Conservation (phyloP, 495 filamentous ascomycete species). For the Aspergillus haitiensis region DNA sequence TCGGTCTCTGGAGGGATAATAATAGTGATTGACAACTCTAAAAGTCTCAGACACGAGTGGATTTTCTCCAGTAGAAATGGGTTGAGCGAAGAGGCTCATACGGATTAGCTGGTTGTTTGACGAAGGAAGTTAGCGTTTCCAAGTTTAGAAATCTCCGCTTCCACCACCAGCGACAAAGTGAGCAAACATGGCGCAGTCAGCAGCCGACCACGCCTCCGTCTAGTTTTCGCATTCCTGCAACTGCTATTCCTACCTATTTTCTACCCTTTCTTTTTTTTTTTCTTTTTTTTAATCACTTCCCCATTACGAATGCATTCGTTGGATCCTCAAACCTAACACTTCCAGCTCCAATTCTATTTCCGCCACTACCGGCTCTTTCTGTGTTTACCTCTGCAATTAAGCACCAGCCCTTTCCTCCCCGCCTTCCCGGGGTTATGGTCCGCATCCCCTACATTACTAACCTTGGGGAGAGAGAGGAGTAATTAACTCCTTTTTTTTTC, state of each 20-base stretch:
- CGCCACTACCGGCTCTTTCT: slow-evolving; percentile 8
- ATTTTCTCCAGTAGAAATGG: slow-evolving; percentile 4
- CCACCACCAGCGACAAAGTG: slow-evolving; percentile 22
- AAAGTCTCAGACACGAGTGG: slow-evolving; percentile 23
- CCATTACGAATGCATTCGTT: slow-evolving; percentile 2
- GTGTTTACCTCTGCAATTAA: slow-evolving; percentile 19
- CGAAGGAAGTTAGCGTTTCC: slow-evolving; percentile 23
- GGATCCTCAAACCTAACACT: slow-evolving; percentile 9
- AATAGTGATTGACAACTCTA: slow-evolving; percentile 8
- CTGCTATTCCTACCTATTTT: slow-evolving; percentile 5
- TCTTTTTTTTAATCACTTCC: background rate
- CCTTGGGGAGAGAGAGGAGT: slow-evolving; percentile 21
- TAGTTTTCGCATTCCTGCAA: slow-evolving; percentile 21
- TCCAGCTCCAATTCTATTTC: slow-evolving; percentile 12
- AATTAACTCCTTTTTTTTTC: slow-evolving; percentile 17
- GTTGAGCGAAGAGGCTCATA: slow-evolving; percentile 15
- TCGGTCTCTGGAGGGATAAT: background rate
- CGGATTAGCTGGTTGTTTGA: slow-evolving; percentile 7
- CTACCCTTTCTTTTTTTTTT: slow-evolving; percentile 14
- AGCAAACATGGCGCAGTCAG: slow-evolving; percentile 29
- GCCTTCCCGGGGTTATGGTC: slow-evolving; percentile 22
- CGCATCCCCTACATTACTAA: slow-evolving; percentile 25
- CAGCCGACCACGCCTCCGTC: slow-evolving; percentile 6
- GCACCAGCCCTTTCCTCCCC: slow-evolving; percentile 20
- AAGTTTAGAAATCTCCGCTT: slow-evolving; percentile 24